Base-by-base conservation (phyloP, 2,329 filamentous ascomycete genomes). In the Leptographium flavum region DNA sequence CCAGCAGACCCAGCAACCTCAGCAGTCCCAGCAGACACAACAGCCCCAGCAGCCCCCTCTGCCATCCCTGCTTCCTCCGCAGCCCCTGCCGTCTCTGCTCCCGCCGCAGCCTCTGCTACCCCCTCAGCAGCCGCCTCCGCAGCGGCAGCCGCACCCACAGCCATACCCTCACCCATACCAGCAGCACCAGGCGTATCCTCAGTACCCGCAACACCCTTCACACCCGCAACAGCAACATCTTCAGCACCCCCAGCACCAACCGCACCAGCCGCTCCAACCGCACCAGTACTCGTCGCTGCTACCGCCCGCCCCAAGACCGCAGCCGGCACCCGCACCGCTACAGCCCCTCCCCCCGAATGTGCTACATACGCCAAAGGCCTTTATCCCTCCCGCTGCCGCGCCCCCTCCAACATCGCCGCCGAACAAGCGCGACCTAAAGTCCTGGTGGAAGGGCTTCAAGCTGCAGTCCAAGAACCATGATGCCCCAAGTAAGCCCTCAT, bases 371-470 rank as follows among this genome's bases (percentile, higher is more conserved):
- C 37, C 42, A 21, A 25, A 15, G 35, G 35, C 35, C 14, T 15
- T 37, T 21, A 7, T 19, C 30, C 36, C 27, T 27, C 11, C 48
- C 42, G 11, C 47, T 50, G 14, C 47, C 43, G 25, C 40, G 64
- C 59, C 56, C 59, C 63, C 65, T 63, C 57, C 71, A 60, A 59
- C 72, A 60, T 87, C 85, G 36, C 85, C 84, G 45, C 86, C 86
- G 27, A 86, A 79, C 53, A 93, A 83, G 67, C 79, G 86, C 60
- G 87, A 94, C 61, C 70, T 96, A 55, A 83, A 87, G 55, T 93
- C 85, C 49, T 98, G 92, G 92, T 96, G 92, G 92, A 94, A 87
- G 65, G 80, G 81, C 56, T 96, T 98, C 67, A 92, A 92, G 66
- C 75, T 83, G 45, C 69, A 73, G 39, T 64, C 69, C 32, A 76